Conservation (phyloP, 148 eudicot species). For the Fagopyrum homotropicum region DNA sequence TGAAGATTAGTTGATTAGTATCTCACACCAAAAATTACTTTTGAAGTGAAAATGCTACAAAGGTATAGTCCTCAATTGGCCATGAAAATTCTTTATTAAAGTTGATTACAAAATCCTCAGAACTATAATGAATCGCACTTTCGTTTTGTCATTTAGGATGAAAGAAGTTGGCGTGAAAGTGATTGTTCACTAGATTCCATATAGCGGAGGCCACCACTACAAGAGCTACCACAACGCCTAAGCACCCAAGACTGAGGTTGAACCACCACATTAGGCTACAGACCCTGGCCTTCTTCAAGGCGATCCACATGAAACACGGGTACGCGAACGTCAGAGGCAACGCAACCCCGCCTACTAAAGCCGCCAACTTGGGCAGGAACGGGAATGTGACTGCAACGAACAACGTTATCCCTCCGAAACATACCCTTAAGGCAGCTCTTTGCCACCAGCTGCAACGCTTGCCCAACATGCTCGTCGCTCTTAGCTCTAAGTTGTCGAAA, state of each 20-base stretch:
- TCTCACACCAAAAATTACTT: too few species aligned
- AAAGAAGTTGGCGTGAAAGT: slow-evolving; percentile 57
- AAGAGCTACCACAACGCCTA: slow-evolving; percentile 31
- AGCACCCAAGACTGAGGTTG: slow-evolving; percentile 41
- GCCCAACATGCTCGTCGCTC: slow-evolving; percentile 19
- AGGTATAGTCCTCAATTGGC: too few species aligned
- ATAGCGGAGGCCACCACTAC: slow-evolving; percentile 24
- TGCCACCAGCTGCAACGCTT: slow-evolving; percentile 37
- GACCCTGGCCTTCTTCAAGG: slow-evolving; percentile 35
- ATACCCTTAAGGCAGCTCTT: slow-evolving; percentile 30
- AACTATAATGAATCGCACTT: too few species aligned
- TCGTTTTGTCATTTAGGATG: slow-evolving; percentile 26
- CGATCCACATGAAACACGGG: slow-evolving; percentile 71
- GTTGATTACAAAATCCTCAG: too few species aligned
- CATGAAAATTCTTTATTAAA: too few species aligned
- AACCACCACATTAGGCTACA: slow-evolving; percentile 38
- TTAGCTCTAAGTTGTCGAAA: slow-evolving; percentile 55
- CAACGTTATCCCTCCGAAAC: slow-evolving; percentile 48
- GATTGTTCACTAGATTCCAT: slow-evolving; percentile 33
- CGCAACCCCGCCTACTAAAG: slow-evolving; percentile 38
- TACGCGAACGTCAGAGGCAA: slow-evolving; percentile 46
- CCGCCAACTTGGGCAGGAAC: slow-evolving; percentile 36
- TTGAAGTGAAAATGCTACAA: too few species aligned
- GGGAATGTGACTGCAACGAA: slow-evolving; percentile 51
- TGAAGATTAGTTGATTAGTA: too few species aligned